These are phyloP conservation scores for Spathaspora sp. DNA, from an alignment of 1,139 yeast genomes.

Conservation along the genomic window DNA sequence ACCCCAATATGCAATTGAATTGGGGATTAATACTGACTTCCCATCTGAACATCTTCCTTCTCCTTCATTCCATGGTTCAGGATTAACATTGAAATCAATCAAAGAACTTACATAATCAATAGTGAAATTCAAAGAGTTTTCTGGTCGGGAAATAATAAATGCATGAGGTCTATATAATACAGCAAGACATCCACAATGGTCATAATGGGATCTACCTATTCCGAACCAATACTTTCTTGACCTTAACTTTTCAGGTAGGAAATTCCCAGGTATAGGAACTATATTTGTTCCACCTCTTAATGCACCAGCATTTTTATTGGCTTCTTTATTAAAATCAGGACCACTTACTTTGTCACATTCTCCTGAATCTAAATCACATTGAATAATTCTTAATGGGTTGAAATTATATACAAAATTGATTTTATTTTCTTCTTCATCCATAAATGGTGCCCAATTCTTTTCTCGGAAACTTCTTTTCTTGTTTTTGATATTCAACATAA, in stretches of 20 bases:
- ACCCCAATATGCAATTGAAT: conserved; percentile 21
- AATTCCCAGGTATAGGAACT: conserved; percentile 9
- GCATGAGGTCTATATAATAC: conserved; percentile 17
- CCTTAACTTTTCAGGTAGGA: conserved; percentile 13
- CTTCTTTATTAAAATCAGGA: conserved; percentile 15
- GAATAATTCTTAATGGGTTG: conserved; percentile 18
- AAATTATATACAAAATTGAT: conserved; percentile 20
- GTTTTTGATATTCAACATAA: conserved; percentile 26
- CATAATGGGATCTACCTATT: conserved; percentile 36
- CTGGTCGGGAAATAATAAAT: conserved; percentile 15
- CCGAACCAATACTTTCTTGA: conserved; percentile 33
- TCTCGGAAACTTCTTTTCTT: conserved; percentile 20
- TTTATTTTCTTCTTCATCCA: conserved; percentile 18
- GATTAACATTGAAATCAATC: conserved; percentile 16
- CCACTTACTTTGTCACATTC: conserved; percentile 16
- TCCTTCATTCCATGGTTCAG: conserved; percentile 18
- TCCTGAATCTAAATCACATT: conserved; percentile 17
- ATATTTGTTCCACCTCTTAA: conserved; percentile 21
- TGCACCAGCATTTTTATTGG: conserved; percentile 16
- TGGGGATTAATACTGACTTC: conserved; percentile 21
- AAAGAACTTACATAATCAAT: conserved; percentile 17
- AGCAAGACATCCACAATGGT: conserved; percentile 35
- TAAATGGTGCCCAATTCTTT: conserved; percentile 48
- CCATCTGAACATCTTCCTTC: conserved; percentile 18
- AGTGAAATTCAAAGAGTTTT: conserved; percentile 9